phyloP scores from a whole-genome alignment of 768 basidiomycete species.

The Mycena alexandri region DNA sequence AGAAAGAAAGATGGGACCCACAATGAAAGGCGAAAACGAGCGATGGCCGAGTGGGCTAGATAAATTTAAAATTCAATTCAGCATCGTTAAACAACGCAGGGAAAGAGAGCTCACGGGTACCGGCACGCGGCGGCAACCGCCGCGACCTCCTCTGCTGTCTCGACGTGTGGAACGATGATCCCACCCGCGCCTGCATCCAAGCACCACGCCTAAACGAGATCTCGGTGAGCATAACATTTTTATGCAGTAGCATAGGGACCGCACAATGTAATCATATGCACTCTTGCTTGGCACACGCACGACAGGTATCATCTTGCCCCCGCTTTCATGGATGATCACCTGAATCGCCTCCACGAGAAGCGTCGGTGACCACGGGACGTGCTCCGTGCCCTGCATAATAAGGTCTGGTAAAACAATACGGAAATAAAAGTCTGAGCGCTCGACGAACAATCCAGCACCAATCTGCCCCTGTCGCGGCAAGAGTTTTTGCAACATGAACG shows the following conservation, averaged over 20 bases:
- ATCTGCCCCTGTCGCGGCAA: conserved; percentile 16
- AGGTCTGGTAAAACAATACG: not conserved
- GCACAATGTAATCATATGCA: conserved; percentile 14
- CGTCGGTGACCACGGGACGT: not conserved
- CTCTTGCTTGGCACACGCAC: conserved; percentile 28
- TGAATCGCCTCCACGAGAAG: conserved; percentile 3
- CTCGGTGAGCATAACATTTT: not conserved
- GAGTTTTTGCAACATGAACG: conserved; percentile 12
- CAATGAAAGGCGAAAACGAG: conserved; percentile 25
- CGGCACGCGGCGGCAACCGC: conserved; percentile 10
- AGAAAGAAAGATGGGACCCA: not conserved
- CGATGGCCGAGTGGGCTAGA: conserved; percentile 25
- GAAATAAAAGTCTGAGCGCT: not conserved
- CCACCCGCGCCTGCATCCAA: conserved; percentile 29
- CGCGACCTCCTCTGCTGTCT: conserved; percentile 21
- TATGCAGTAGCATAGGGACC: not conserved
- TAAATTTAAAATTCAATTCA: not conserved
- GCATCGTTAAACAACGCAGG: not conserved
- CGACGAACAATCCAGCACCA: conserved; percentile 16
- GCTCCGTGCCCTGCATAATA: conserved; percentile 7
- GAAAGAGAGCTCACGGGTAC: conserved; percentile 5
- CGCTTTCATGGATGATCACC: not conserved
- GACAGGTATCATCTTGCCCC: conserved; percentile 18
- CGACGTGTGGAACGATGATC: conserved; percentile 26
- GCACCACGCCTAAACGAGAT: conserved; percentile 6